A percentile compares a stretch with the other conserved stretches of the same genome.
Conservation (phyloP, 1,284 basidiomycete genomes). For the Tylopilus sp. region DNA sequence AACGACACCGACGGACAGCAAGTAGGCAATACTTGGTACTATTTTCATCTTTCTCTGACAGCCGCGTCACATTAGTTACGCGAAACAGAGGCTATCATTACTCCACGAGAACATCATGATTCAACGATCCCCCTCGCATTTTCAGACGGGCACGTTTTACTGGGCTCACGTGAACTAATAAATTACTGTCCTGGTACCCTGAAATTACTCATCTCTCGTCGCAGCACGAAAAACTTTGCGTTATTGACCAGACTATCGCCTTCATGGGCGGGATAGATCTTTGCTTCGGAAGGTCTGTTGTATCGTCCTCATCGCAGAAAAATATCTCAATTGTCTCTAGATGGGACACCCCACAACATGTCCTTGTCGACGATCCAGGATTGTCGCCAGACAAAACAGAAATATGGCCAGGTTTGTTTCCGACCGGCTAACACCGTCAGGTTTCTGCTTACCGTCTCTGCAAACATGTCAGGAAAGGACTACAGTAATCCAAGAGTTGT, state of each 20-base stretch:
- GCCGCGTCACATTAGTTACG: conserved; percentile 57
- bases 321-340: conserved; percentile 39
- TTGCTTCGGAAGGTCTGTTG: conserved; percentile 76
- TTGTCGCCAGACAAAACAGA: conserved; percentile 56
- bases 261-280: conserved; percentile 98
- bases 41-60: conserved; percentile 9
- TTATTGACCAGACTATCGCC: conserved; percentile 95
- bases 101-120: conserved; percentile 95
- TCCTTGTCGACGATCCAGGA: conserved; percentile 82
- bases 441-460: not conserved
- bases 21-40: conserved; percentile 47
- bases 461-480: conserved; percentile 67
- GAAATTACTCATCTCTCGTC: not conserved
- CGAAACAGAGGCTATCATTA: conserved; percentile 84
- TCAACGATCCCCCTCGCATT: conserved; percentile 96
- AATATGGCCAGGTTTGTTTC: conserved; percentile 77
- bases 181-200: conserved; percentile 1
- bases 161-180: conserved; percentile 83
- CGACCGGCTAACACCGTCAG: not conserved
- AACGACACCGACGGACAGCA: conserved; percentile 91
- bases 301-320: not conserved
- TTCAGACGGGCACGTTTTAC: conserved; percentile 96
- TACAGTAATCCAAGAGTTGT: conserved; percentile 89
- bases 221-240: conserved; percentile 96
- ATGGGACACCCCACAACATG: conserved; percentile 96